phyloP scores from a whole-genome alignment of 2,329 filamentous ascomycete species.

The Cladosporium sp. region DNA sequence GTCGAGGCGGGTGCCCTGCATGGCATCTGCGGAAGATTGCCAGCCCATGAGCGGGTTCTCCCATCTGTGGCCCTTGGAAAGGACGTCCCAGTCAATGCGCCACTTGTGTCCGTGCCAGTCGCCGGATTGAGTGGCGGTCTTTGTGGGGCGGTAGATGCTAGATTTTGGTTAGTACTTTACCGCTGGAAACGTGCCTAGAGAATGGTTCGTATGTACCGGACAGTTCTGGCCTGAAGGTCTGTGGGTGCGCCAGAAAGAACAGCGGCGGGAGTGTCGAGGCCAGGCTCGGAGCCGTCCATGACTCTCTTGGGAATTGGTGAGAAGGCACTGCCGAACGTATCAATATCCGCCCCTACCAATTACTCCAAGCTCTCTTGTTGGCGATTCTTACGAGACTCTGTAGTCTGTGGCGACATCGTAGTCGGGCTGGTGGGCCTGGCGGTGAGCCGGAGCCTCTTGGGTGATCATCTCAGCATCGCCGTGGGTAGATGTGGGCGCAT shows the following conservation, averaged over 20 bases:
- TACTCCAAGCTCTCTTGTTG: constrained; percentile 4
- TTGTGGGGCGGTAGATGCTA: constrained; percentile 89
- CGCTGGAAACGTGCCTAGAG: not conserved
- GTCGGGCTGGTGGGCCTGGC: constrained; percentile 70
- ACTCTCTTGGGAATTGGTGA: constrained; percentile 87
- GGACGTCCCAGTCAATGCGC: constrained; percentile 98
- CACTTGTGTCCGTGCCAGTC: constrained; percentile 80
- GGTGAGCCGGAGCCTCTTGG: constrained; percentile 52
- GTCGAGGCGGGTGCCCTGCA: constrained; percentile 89
- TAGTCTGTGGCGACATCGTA: constrained; percentile 81
- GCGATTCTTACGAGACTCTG: constrained; percentile 74
- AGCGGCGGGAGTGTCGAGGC: constrained; percentile 73
- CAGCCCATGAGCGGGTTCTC: constrained; percentile 98
- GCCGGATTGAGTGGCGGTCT: constrained; percentile 95
- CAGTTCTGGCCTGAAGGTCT: constrained; percentile 89
- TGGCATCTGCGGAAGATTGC: constrained; percentile 91
- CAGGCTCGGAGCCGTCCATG: constrained; percentile 86
- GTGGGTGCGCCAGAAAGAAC: constrained; percentile 88
- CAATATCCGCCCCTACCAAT: constrained; percentile 14
- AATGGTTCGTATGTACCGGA: constrained; percentile 64
- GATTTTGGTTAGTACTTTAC: constrained; percentile 20
- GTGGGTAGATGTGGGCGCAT: constrained; percentile 18
- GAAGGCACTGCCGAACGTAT: constrained; percentile 63
- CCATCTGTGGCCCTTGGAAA: constrained; percentile 92
- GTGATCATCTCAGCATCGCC: constrained; percentile 47